Conservation (phyloP, 2,329 filamentous ascomycete genomes). For the Blumeriella jaapii region DNA sequence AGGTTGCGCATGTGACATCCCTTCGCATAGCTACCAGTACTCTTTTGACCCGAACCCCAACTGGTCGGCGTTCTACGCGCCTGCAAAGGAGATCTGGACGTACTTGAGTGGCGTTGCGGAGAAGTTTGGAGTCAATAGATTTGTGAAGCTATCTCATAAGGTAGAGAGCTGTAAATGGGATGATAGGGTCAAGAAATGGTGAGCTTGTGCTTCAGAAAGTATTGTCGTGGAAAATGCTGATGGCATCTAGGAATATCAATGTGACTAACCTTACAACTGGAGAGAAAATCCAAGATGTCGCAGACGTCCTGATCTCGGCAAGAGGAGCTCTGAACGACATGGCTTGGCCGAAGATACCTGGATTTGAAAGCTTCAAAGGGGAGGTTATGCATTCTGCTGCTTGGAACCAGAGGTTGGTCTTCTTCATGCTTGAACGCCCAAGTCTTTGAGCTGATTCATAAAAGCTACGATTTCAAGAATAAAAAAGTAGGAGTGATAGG, state of each 20-base stretch:
- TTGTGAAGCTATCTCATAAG: conserved; percentile 41
- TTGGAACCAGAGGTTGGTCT: conserved; percentile 32
- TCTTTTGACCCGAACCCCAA: conserved; percentile 56
- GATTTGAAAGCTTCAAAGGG: conserved; percentile 37
- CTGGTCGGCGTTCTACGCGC: conserved; percentile 58
- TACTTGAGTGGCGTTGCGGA: conserved; percentile 53
- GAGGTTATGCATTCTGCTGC: conserved; percentile 47
- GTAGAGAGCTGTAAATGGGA: conserved; percentile 48
- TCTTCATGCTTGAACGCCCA: background rate
- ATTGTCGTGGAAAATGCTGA: conserved; percentile 2
- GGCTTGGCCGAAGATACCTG: conserved; percentile 50
- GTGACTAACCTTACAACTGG: conserved; percentile 31
- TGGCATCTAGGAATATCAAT: conserved; percentile 30
- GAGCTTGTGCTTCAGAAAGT: background rate
- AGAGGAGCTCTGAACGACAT: conserved; percentile 56
- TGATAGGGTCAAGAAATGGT: conserved; percentile 34
- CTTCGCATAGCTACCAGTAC: conserved; percentile 48
- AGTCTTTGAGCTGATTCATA: background rate
- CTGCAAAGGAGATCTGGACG: conserved; percentile 55
- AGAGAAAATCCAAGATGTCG: conserved; percentile 33
- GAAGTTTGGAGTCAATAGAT: conserved; percentile 53
- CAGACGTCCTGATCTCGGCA: conserved; percentile 51
- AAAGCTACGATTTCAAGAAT: conserved; percentile 35
- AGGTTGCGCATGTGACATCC: conserved; percentile 18
- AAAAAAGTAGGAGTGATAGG: conserved; percentile 40